Conservation (phyloP, 495 filamentous ascomycete genomes). For the Penicillium bialowiezense region DNA sequence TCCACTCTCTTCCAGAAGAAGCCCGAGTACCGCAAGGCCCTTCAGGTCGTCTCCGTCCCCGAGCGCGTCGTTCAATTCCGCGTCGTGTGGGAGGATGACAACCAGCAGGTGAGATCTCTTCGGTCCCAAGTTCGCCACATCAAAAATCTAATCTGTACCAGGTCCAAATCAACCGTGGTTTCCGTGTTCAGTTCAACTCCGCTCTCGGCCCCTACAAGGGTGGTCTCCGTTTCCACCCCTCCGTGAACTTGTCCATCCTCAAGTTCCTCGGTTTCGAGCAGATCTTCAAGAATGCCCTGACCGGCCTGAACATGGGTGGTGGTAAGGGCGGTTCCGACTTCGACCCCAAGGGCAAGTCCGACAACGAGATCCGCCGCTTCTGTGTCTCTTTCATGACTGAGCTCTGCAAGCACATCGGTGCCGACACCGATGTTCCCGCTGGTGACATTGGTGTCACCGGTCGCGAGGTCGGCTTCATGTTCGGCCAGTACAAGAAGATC, state of each 20-base stretch:
- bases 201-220: constrained; percentile 98
- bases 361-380: constrained; percentile 97
- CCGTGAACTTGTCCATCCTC: constrained; percentile 94
- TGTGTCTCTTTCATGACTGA: constrained; percentile 95
- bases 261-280: constrained; percentile 99
- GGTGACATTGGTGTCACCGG: constrained; percentile 91
- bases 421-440: constrained; percentile 90
- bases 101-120: constrained; percentile 47
- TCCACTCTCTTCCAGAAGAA: constrained; percentile 89
- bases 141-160: constrained; percentile 25
- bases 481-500: constrained; percentile 89
- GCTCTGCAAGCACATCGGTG: constrained; percentile 91
- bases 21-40: constrained; percentile 89
- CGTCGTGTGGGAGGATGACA: constrained; percentile 94
- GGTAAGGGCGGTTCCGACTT: constrained; percentile 99
- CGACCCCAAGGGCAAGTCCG: constrained; percentile 97
- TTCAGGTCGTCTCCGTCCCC: constrained; percentile 83
- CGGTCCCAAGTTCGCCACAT: not conserved
- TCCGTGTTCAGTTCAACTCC: constrained; percentile 98
- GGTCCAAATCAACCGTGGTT: constrained; percentile 92
- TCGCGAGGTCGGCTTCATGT: constrained; percentile 92
- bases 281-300: constrained; percentile 99
- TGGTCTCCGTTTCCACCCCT: constrained; percentile 91
- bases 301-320: constrained; percentile 94
- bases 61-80: constrained; percentile 98